Base-by-base conservation (phyloP, 768 basidiomycete genomes). In the Kwoniella sp. region DNA sequence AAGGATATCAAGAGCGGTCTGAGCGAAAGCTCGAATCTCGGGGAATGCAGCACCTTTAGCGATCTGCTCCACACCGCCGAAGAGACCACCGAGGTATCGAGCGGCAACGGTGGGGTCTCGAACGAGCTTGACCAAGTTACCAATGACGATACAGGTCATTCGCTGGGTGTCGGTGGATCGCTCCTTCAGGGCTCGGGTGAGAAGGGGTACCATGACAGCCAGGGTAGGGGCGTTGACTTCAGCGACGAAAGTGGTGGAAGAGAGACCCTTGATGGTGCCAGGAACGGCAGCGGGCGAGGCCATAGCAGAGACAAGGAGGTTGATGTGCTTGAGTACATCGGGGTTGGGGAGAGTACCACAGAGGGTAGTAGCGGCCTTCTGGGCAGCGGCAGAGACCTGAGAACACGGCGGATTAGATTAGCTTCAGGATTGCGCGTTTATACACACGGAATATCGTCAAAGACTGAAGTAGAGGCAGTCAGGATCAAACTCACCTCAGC, bases 41-140 rank as follows among this genome's bases (percentile, higher is more conserved):
- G 95, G 95, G 85, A 98, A 98, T 28, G 94, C 92, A 59, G 94
- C 94, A 20, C 89, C 86, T 61, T 87, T 87, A 13, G 90, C 90
- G 70, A 97, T 92, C 81, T 90, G 91, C 76, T 91, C 87, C 20
- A 95, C 92, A 63, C 94, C 93, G 34, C 91, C 90, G 3, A 95
- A 89, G 47, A 98, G 87, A 45, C 89, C 85, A 69, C 89, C 89
- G 34, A 94, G 86, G 81, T 97, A 93, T 34, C 86, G 85, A 2
- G 93, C 94, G 56, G 95, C 95, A 41, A 97, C 87, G 65, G 85
- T 87, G 2, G 91, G 90, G 74, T 94, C 87, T 68, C 95, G 90
- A 47, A 98, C 95, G 67, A 98, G 90, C 82, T 97, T 98, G 82
- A 96, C 94, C 60, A 98, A 85, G 82, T 98, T 97, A 77, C 95